A percentile compares a stretch with the other conserved stretches of the same genome.
phyloP scores from a whole-genome alignment of 208 protist species.

The Acanthamoeba quina region DNA sequence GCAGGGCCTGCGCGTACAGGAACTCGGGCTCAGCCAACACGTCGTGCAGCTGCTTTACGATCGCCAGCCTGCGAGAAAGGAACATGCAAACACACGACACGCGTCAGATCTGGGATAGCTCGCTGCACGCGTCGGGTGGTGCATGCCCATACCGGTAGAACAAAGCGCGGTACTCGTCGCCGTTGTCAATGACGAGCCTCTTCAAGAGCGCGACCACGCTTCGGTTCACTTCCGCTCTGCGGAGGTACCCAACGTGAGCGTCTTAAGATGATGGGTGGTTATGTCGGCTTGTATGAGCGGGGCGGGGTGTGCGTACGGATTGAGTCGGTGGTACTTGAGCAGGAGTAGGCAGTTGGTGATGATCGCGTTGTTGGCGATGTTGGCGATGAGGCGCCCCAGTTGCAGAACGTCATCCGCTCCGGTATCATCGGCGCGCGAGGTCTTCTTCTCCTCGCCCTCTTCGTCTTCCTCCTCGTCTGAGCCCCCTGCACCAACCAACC shows the following conservation, averaged over 20 bases:
- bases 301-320: background rate
- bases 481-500: background rate
- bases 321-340: slow-evolving; percentile 36
- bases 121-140: background rate
- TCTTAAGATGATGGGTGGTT: background rate
- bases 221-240: slow-evolving; percentile 38
- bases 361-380: background rate
- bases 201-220: slow-evolving; percentile 31
- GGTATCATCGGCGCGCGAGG: background rate
- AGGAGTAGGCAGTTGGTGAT: slow-evolving; percentile 24
- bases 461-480: slow-evolving; percentile 41
- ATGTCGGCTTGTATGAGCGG: background rate
- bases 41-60: slow-evolving; percentile 34
- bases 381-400: background rate
- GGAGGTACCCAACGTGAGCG: background rate
- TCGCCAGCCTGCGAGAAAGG: background rate
- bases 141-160: slow-evolving; percentile 49
- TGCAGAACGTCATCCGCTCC: slow-evolving; percentile 31
- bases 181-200: slow-evolving; percentile 27
- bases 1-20: background rate
- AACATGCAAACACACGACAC: too few relatives aligned
- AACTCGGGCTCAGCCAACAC: slow-evolving; percentile 23
- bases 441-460: background rate
- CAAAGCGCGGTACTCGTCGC: slow-evolving; percentile 40
- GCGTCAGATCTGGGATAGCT: background rate